Base-by-base conservation (phyloP, 495 filamentous ascomycete genomes). In the Penicillium coffeae region DNA sequence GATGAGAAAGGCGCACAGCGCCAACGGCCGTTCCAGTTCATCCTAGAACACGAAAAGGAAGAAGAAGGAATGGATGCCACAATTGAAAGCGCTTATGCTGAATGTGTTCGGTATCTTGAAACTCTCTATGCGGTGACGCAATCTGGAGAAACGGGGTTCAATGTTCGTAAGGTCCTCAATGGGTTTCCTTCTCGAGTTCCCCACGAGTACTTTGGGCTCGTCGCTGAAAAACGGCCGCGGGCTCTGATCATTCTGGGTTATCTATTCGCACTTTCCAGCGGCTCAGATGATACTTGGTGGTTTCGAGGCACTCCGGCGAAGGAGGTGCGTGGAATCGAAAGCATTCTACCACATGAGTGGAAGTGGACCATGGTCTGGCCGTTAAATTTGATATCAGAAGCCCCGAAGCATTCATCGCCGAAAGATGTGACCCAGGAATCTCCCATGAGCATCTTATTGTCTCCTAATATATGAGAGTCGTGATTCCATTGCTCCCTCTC, bases 241-340 rank as follows among this genome's bases (percentile, higher is more conserved):
- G 69, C 71, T 3, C 49, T 62, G 8, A 43, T 51, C 1, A 62
- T 62, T 10, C 42, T 76, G 7, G 71, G 63, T 2, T 65, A 74
- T 50, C 64, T 59, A 38, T 76, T 74, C 52, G 65, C 68, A 0
- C 42, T 69, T 19, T 46, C 63, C 10, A 55, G 54, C 10, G 56
- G 38, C 15, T 53, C 64, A 18, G 51, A 63, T 2, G 43, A 63
- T 46, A 38, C 65, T 1, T 76, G 73, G 71, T 76, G 69, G 71
- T 48, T 72, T 42, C 63, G 51, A 2, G 56, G 65, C 8, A 68
- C 68, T 22, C 69, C 69, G 8, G 63, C 62, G 45, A 41, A 62
- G 49, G 72, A 75, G 42, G 58, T 73, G 3, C 47, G 54, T 20
- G 68, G 60, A 2, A 71, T 76, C 33, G 45, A 64, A n/a, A 52